Percentiles rank a stretch among this genome's conserved stretches.
These are phyloP conservation scores for Gillenia trifoliata DNA, from an alignment of 306 rosid species.

Conservation along the genomic window DNA sequence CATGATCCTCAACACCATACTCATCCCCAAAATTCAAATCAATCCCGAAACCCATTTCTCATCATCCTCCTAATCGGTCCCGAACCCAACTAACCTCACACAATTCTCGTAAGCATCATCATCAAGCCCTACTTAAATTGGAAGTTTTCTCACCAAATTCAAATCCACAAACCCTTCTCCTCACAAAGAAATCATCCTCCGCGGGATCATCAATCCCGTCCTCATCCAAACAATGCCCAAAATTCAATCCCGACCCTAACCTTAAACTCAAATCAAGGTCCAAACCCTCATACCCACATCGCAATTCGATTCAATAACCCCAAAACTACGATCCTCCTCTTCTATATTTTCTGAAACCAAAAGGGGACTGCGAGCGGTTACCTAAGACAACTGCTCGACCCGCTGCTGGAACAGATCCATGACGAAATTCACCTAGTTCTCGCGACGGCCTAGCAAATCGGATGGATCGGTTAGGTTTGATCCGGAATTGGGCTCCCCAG, in stretches of 20 bases:
- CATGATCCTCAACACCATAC: slow-evolving; percentile 8
- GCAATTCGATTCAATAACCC: too few relatives aligned
- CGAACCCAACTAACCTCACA: slow-evolving; percentile 29
- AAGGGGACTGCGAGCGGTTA: too few relatives aligned
- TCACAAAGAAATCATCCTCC: slow-evolving; percentile 37
- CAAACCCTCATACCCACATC: too few relatives aligned
- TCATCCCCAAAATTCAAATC: slow-evolving; percentile 52
- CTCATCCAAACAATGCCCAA: slow-evolving; percentile 19
- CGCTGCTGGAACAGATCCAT: too few relatives aligned
- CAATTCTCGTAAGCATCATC: slow-evolving; percentile 21
- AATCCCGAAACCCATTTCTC: slow-evolving; percentile 29
- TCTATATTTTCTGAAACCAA: too few relatives aligned
- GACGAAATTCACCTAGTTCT: too few relatives aligned
- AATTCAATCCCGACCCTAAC: too few relatives aligned
- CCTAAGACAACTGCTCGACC: too few relatives aligned
- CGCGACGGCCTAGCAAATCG: slow-evolving; percentile 44
- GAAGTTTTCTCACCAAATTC: slow-evolving; percentile 30
- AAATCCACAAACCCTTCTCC: slow-evolving; percentile 37
- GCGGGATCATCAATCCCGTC: slow-evolving; percentile 26
- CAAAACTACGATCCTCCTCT: too few relatives aligned
- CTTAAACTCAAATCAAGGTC: too few relatives aligned
- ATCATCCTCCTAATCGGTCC: slow-evolving; percentile 50
- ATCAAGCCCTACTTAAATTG: slow-evolving; percentile 5
- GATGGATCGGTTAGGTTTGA: too few relatives aligned
- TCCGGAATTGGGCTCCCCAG: slow-evolving; percentile 31